Conservation (phyloP, 2,329 filamentous ascomycete genomes). For the Trematosphaeria pertusa region DNA sequence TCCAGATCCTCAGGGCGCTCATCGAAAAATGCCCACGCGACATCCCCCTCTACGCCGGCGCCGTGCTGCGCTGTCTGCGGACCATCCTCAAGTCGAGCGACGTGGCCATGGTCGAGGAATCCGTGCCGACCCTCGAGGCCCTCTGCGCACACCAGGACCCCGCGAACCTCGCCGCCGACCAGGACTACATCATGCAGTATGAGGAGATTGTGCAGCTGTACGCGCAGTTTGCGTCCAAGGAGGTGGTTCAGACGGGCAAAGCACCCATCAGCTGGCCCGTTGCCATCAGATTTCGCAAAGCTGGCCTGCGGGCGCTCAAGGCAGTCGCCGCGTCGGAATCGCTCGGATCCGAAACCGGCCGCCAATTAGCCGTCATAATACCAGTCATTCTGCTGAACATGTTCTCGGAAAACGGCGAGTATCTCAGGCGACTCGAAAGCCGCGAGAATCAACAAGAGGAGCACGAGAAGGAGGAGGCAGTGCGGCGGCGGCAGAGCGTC, state of each 20-base stretch:
- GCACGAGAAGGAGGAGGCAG: slow-evolving; percentile 67
- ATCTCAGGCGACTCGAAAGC: slow-evolving; percentile 72
- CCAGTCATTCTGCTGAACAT: slow-evolving; percentile 88
- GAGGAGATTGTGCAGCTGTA: slow-evolving; percentile 82
- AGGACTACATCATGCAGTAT: slow-evolving; percentile 82
- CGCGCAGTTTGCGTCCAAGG: slow-evolving; percentile 77
- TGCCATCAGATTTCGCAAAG: slow-evolving; percentile 67
- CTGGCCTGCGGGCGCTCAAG: slow-evolving; percentile 73
- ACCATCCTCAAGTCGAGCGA: slow-evolving; percentile 85
- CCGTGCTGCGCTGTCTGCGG: slow-evolving; percentile 83
- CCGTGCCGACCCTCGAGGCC: slow-evolving; percentile 81
- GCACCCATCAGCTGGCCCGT: slow-evolving; percentile 71
- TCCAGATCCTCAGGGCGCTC: slow-evolving; percentile 88
- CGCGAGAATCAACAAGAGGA: slow-evolving; percentile 73
- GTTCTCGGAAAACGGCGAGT: slow-evolving; percentile 74
- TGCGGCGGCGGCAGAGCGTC: slow-evolving; percentile 76
- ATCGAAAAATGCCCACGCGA: slow-evolving; percentile 94
- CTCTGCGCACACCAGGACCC: slow-evolving; percentile 91
- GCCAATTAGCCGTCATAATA: slow-evolving; percentile 79
- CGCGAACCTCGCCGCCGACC: slow-evolving; percentile 83
- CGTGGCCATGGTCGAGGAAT: slow-evolving; percentile 91
- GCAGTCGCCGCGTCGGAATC: slow-evolving; percentile 82
- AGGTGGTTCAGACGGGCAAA: slow-evolving; percentile 48
- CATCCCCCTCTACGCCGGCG: slow-evolving; percentile 84
- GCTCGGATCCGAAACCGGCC: slow-evolving; percentile 74